These are phyloP conservation scores for Cladosporium sphaerospermum DNA, from an alignment of 2,329 filamentous ascomycete genomes.

Conservation along the genomic window DNA sequence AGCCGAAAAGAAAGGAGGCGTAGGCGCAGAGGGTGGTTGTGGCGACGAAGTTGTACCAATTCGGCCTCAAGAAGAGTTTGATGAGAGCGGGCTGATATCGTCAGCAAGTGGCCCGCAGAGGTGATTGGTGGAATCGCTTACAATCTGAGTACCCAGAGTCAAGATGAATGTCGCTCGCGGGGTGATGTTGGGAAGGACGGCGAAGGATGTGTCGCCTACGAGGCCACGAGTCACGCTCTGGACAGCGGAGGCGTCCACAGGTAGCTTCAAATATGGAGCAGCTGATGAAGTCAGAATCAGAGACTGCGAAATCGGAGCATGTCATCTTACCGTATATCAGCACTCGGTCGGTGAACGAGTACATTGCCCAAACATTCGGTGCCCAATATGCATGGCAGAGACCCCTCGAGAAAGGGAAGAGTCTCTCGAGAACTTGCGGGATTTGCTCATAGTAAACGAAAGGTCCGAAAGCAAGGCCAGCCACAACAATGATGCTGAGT, in stretches of 20 bases:
- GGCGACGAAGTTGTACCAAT: slow-evolving; percentile 84
- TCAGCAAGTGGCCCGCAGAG: slow-evolving; percentile 5
- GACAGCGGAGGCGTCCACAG: slow-evolving; percentile 66
- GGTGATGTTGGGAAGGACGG: slow-evolving; percentile 80
- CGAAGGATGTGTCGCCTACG: slow-evolving; percentile 89
- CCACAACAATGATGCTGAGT: slow-evolving; percentile 61
- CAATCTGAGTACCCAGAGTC: slow-evolving; percentile 74
- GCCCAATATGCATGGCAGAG: slow-evolving; percentile 98
- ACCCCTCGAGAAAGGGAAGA: slow-evolving; percentile 91
- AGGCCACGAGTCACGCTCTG: slow-evolving; percentile 87
- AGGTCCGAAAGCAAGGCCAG: slow-evolving; percentile 79
- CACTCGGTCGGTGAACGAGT: slow-evolving; percentile 81
- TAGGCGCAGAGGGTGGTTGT: slow-evolving; percentile 90
- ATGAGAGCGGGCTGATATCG: slow-evolving; percentile 58
- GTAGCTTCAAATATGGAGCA: slow-evolving; percentile 71
- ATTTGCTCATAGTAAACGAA: slow-evolving; percentile 79
- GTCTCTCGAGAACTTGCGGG: slow-evolving; percentile 70
- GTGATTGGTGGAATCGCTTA: slow-evolving; percentile 31
- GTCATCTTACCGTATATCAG: slow-evolving; percentile 66
- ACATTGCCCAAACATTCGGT: slow-evolving; percentile 93
- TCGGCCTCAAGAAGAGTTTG: slow-evolving; percentile 74
- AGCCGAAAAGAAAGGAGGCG: slow-evolving; percentile 93
- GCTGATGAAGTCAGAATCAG: slow-evolving; percentile 43
- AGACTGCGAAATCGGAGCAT: no score
- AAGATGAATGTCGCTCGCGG: slow-evolving; percentile 74